Percentiles rank a stretch among this genome's conserved stretches.
These are phyloP conservation scores for Fusarium scirpi DNA, from an alignment of 2,329 filamentous ascomycete species.

Conservation along the genomic window DNA sequence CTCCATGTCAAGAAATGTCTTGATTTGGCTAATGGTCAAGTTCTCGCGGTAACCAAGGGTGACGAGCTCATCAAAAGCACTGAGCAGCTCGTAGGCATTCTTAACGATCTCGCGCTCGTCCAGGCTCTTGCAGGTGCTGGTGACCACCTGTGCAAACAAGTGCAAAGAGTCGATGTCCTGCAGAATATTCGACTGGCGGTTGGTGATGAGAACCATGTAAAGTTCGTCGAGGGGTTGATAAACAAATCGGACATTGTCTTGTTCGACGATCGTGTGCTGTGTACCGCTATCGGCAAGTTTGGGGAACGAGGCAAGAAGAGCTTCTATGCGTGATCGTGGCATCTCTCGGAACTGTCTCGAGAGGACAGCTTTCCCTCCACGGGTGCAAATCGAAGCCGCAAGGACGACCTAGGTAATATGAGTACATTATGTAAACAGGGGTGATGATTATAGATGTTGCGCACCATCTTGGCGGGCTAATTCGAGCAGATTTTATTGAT, in stretches of 20 bases:
- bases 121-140: conserved; percentile 93
- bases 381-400: conserved; percentile 98
- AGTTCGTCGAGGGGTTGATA: conserved; percentile 99
- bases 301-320: conserved; percentile 94
- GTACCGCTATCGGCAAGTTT: conserved; percentile 96
- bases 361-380: conserved; percentile 97
- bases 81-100: conserved; percentile 96
- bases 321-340: conserved; percentile 95
- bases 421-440: conserved; percentile 30
- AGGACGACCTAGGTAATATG: conserved; percentile 82
- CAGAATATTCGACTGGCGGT: conserved; percentile 98
- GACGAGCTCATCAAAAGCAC: conserved; percentile 96
- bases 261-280: conserved; percentile 97
- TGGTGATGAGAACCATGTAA: conserved; percentile 99
- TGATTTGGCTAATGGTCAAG: conserved; percentile 95
- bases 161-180: conserved; percentile 99
- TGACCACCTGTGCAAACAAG: conserved; percentile 96
- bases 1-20: conserved; percentile 99
- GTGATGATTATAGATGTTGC: conserved; percentile 24
- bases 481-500: conserved; percentile 37
- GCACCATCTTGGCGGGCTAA: conserved; percentile 56
- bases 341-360: conserved; percentile 98
- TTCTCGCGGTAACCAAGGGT: conserved; percentile 97
- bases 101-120: conserved; percentile 95
- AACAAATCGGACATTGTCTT: conserved; percentile 99